Evolutionary conservation across 1,284 basidiomycete species (phyloP), one percentile per base, ranked within the genome.

Genomic region (Fomitopsis betulina): DNA sequence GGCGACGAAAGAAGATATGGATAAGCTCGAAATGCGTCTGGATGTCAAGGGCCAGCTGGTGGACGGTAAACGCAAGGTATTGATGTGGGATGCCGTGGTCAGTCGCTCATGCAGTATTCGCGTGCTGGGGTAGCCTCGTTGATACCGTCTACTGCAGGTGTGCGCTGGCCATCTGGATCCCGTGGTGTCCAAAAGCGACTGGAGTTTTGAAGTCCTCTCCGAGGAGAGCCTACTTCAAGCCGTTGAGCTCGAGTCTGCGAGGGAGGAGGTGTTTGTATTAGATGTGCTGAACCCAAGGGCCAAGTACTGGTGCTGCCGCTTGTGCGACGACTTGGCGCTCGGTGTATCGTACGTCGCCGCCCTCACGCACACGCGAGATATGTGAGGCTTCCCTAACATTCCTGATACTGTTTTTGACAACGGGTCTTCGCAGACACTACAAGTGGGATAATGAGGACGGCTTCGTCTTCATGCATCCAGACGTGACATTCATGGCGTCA

Each of bases 1-100:
- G 12, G 49, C 30, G 12, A 59, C 58, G 13, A n/a, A 10, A 15
- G 23, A 43, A 12, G 58, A 55, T 23, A 59, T 59, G 58, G 45
- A 56, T 27, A 38, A 40, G 32, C 40, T 56, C 15, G 42, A 58
- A 21, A 25, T 33, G 15, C 23, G 56, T 5, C 30, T 57, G 5
- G 49, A 10, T 51, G 32, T 35, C 13, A 55, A 47, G 17, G 32
- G 42, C 27, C 32, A 15, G n/a, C 13, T 35, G 7, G 32, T 51
- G 3, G 33, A 51, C 17, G 49, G 49, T 2, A 51, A 19, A 32
- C 32, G 30, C 32, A 33, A 51, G 32, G 49, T 35, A 1, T 7
- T 35, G n/a, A 35, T n/a, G 49, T 51, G 30, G 49, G 25, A 9
- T 13, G 25, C 25, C 7, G 7, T 30, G 45, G 45, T 47, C 13